Base-by-base conservation (phyloP, 2,329 filamentous ascomycete species). In the Aspergillus pseudonomiae region DNA sequence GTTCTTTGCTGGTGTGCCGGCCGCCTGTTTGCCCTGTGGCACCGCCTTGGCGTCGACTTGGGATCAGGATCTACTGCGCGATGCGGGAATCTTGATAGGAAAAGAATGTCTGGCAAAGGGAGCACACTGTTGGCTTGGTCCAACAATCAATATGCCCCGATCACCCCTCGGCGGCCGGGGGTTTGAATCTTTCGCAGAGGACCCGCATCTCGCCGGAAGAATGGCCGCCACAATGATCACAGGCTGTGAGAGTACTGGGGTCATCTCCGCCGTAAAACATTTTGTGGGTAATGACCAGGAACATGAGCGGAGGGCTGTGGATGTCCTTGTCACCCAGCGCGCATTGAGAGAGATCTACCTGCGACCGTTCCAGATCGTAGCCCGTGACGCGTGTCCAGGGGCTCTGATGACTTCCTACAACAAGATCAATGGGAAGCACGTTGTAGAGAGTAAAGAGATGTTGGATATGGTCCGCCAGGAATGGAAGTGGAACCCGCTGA, bases 241-340 rank as follows among this genome's bases (percentile, higher is more conserved):
- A 24, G 90, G 90, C 10, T 80, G 89, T 57, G 90, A 94, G 72
- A 87, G 88, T 30, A 88, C 86, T 59, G 88, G 89, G 1, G 83
- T 93, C 43, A 86, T 88, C 11, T 89, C 91, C 19, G 90, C 90
- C 0, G 88, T 92, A 68, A 94, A 94, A 79, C 91, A 77, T 59
- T 77, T 73, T 39, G 74, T 77, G 19, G 70, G 70, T 36, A 77
- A 77, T 57, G 75, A 77, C 57, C 72, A 73, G 61, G 75, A 77
- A 43, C 70, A 76, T 58, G 71, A 75, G 57, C 67, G 75, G 21
- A 68, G 73, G 43, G 67, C 71, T 0, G 69, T 77, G 10, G 68
- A 77, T 64, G 71, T 69, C 9, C 69, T 76, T 21, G 64, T 77
- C 24, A 74, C 74, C 0, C 70, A 86, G 63, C 77, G 85, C 56